Evolutionary conservation across 768 basidiomycete genomes (phyloP).

Genomic region (Harrya chromipes): DNA sequence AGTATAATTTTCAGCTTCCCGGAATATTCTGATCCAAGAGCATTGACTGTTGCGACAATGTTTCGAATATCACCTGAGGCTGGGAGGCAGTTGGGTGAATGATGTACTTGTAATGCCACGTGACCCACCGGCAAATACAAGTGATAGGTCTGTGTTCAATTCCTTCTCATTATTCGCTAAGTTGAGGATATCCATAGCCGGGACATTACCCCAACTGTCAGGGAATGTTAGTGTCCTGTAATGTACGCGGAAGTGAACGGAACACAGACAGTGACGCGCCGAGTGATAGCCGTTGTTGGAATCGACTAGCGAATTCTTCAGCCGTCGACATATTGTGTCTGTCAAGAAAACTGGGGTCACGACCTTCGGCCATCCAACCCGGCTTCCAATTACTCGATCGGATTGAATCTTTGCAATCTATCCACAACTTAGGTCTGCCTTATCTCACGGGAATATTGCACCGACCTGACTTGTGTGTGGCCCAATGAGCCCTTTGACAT

Average conservation of each 20-base stretch:
- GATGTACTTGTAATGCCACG: not conserved
- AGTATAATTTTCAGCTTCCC: constrained; percentile 40
- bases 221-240: not conserved
- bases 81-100: constrained; percentile 13
- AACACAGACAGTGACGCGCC: constrained; percentile 23
- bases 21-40: constrained; percentile 38
- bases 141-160: constrained; percentile 16
- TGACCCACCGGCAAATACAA: constrained; percentile 25
- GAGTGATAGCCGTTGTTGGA: constrained; percentile 27
- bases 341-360: constrained; percentile 19
- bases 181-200: constrained; percentile 34
- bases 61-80: constrained; percentile 51
- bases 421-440: not conserved
- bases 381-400: constrained; percentile 20
- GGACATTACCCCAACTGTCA: constrained; percentile 34
- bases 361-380: constrained; percentile 21
- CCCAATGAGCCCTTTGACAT: constrained; percentile 44
- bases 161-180: constrained; percentile 21
- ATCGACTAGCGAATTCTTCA: constrained; percentile 9
- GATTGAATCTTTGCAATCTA: constrained; percentile 26
- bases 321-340: constrained; percentile 1
- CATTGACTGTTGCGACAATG: constrained; percentile 41
- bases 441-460: not conserved
- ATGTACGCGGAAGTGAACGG: not conserved
- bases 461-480: constrained; percentile 36